Base-by-base conservation (phyloP, 805 yeast species). In the Ogataea neopini region DNA sequence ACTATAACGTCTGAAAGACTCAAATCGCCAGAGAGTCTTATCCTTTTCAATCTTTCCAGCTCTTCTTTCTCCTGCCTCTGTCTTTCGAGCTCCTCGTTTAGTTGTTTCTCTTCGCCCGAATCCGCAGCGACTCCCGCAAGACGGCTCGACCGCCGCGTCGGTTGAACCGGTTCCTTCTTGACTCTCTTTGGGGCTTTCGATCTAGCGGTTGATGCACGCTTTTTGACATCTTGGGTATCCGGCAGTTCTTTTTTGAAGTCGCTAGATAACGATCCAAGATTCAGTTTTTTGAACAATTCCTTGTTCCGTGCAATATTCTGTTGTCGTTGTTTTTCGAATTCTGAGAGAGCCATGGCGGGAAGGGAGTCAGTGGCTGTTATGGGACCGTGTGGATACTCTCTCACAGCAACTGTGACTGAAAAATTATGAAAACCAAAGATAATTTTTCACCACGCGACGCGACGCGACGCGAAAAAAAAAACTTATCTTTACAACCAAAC, bases 301-400 rank as follows among this genome's bases (percentile, higher is more conserved):
- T 83, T 81, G 67, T 92, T 94, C 42, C 98, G 74, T 53, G 82
- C 87, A 50, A 92, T 94, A 61, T 88, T 89, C 49, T 80, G 88
- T 59, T 77, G 83, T 49, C 95, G 68, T 60, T 81, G 83, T 57
- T 72, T 77, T 64, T 87, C 94, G 60, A 87, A 84, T 29, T 83
- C 88, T 1, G 86, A 26, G 8, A 18, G 50, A 7, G 51, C 58
- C 69, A 66, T 66, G 15, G 15, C 18, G 34, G 7, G 7, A 10
- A 25, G 7, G 28, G 28, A n/a, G n/a, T n/a, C n/a, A n/a, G n/a
- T n/a, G n/a, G n/a, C n/a, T n/a, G n/a, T n/a, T n/a, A n/a, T n/a
- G n/a, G n/a, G n/a, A n/a, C n/a, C n/a, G n/a, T n/a, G n/a, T n/a
- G n/a, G n/a, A n/a, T n/a, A n/a, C n/a, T n/a, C n/a, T n/a, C n/a